Base-by-base conservation (phyloP, 2,329 filamentous ascomycete species). In the Colletotrichum spaethianum region DNA sequence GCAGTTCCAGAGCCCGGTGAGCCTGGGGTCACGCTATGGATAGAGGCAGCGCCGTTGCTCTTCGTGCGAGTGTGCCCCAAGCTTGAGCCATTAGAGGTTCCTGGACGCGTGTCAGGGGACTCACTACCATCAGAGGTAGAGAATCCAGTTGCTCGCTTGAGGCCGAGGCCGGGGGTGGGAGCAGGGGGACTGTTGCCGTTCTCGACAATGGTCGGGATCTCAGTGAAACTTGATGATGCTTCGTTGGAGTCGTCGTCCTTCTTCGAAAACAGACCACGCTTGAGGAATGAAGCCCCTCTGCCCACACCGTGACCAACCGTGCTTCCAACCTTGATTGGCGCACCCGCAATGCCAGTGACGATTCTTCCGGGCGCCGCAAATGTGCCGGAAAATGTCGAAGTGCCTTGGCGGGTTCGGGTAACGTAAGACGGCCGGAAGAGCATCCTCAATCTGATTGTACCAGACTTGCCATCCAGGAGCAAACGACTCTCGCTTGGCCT, bases 391-490 rank as follows among this genome's bases (percentile, higher is more conserved):
- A 99, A 98, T 1, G 96, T 98, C 0, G 95, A 95, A 0, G 95
- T 96, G 63, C 96, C 96, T 82, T 98, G 94, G 60, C 95, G 90
- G 16, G 93, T 90, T 67, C 96, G 92, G 18, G 93, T 93, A 72
- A 99, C 93, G 79, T 98, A 99, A 79, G 94, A 92, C 16, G 96
- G 94, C 73, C 94, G 94, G 90, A 99, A 99, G 31, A 98, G 86
- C 80, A 99, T 89, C 75, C 94, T 93, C 73, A 99, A 82, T 59
- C 94, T 90, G 61, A 99, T 86, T 2, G 89, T 90, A 38, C 96
- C 96, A 4, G 94, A 97, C 82, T 98, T 97, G 38, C 96, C 96
- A 78, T 98, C 94, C 2, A 99, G 87, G 1, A 88, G 84, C 38
- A 97, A 89, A 14, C 86, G 90, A 40, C 94, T 87, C 80, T 97